These are phyloP conservation scores for Arachnomyces sp. DNA, from an alignment of 2,329 filamentous ascomycete genomes.

Conservation along the genomic window DNA sequence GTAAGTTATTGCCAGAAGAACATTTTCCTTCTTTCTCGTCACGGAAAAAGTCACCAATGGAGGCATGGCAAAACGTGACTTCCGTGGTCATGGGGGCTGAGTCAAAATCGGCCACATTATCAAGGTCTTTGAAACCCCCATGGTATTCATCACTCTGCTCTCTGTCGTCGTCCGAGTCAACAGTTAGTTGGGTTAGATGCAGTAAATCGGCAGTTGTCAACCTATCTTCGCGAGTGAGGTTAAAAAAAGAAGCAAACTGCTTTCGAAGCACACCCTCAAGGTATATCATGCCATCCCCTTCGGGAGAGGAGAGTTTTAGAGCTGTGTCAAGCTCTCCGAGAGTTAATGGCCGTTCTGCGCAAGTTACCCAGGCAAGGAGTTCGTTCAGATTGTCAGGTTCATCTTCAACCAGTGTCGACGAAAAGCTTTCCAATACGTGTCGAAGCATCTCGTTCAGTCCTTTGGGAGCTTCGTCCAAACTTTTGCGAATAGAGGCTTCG, in stretches of 20 bases:
- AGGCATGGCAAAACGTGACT: slow-evolving; percentile 18
- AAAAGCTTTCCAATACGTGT: slow-evolving; percentile 34
- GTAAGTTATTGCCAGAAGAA: slow-evolving; percentile 6
- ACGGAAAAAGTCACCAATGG: slow-evolving; percentile 18
- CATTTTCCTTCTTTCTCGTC: slow-evolving; percentile 11
- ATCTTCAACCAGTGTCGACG: slow-evolving; percentile 18
- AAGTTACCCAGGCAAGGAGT: slow-evolving; percentile 40
- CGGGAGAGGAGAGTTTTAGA: slow-evolving; percentile 36
- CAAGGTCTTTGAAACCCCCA: slow-evolving; percentile 5
- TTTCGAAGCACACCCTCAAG: slow-evolving; percentile 35
- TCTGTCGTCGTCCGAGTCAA: slow-evolving; percentile 10
- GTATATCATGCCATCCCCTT: slow-evolving; percentile 27
- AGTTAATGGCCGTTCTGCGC: slow-evolving; percentile 36
- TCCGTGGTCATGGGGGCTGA: slow-evolving; percentile 14
- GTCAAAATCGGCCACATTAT: slow-evolving; percentile 13
- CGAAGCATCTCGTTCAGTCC: slow-evolving; percentile 36
- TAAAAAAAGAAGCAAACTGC: slow-evolving; percentile 42
- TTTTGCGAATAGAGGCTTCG: slow-evolving; percentile 33
- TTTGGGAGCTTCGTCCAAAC: slow-evolving; percentile 39
- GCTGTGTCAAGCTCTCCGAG: slow-evolving; percentile 39
- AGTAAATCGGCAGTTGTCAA: slow-evolving; percentile 16
- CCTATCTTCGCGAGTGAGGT: slow-evolving; percentile 37
- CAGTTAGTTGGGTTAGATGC: background rate
- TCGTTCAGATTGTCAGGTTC: slow-evolving; percentile 40
- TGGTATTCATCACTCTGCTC: slow-evolving; percentile 5